phyloP scores from a whole-genome alignment of 371 early-diverging fungal species.

The Sporodiniella umbellata region DNA sequence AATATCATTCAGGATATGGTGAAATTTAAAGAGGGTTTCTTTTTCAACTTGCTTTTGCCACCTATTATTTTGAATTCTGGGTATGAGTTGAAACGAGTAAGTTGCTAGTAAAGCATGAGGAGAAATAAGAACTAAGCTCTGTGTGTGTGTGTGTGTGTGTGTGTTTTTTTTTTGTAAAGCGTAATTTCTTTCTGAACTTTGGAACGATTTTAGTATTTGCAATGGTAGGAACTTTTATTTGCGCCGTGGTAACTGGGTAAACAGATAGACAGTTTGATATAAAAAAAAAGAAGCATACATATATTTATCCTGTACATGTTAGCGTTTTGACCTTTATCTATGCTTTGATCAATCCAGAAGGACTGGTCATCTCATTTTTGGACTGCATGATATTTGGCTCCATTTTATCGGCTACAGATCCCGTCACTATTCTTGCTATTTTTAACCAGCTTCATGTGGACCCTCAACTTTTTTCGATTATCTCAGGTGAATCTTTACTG shows the following conservation, averaged over 20 bases:
- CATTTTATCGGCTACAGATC: slow-evolving; percentile 94
- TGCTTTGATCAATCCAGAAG: slow-evolving; percentile 68
- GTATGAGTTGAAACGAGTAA: slow-evolving; percentile 83
- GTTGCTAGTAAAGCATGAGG: background rate
- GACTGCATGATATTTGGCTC: slow-evolving; percentile 93
- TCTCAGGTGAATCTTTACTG: slow-evolving; percentile 91
- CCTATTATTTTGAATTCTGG: slow-evolving; percentile 96
- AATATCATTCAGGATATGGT: slow-evolving; percentile 78
- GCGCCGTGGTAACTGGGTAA: slow-evolving; percentile 85
- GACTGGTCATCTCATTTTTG: slow-evolving; percentile 64
- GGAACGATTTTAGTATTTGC: slow-evolving; percentile 90
- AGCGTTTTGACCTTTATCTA: slow-evolving; percentile 69
- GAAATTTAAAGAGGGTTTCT: slow-evolving; percentile 86
- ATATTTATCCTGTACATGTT: background rate
- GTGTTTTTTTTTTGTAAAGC: slow-evolving; percentile 46
- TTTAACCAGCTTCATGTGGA: slow-evolving; percentile 92
- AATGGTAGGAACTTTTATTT: slow-evolving; percentile 87
- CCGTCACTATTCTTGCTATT: slow-evolving; percentile 92
- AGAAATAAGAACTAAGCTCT: background rate
- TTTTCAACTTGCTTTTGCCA: slow-evolving; percentile 93
- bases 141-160: too few relatives aligned
- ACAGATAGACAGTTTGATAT: background rate
- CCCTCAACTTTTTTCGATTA: slow-evolving; percentile 87
- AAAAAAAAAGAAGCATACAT: background rate
- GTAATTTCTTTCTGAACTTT: slow-evolving; percentile 83